A percentile compares a stretch with the other conserved stretches of the same genome.
phyloP scores from a whole-genome alignment of 768 basidiomycete species.

The Collybia mongolica region DNA sequence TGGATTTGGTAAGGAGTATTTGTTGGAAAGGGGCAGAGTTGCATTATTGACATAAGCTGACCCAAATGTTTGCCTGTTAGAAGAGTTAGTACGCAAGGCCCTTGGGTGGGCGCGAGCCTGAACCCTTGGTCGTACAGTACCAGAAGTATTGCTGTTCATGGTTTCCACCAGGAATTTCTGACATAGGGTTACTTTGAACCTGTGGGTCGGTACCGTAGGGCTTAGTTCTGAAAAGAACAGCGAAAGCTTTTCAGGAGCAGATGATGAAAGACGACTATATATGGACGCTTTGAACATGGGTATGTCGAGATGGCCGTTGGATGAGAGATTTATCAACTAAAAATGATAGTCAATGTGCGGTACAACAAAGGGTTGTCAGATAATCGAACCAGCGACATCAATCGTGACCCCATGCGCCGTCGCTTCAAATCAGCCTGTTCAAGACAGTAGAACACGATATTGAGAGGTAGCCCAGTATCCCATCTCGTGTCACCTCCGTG shows the following conservation, averaged over 20 bases:
- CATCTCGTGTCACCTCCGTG: slow-evolving; percentile 47
- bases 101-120: slow-evolving; percentile 23
- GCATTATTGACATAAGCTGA: not conserved
- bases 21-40: slow-evolving; percentile 9
- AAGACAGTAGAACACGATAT: slow-evolving; percentile 40
- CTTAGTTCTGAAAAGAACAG: slow-evolving; percentile 35
- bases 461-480: slow-evolving; percentile 51
- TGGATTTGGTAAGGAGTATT: slow-evolving; percentile 13
- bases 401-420: slow-evolving; percentile 30
- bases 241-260: slow-evolving; percentile 23
- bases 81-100: slow-evolving; percentile 11
- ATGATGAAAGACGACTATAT: slow-evolving; percentile 27
- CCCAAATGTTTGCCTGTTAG: not conserved
- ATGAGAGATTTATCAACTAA: slow-evolving; percentile 38
- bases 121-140: slow-evolving; percentile 14
- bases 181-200: slow-evolving; percentile 44
- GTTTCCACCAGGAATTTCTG: slow-evolving; percentile 24
- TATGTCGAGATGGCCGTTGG: slow-evolving; percentile 33
- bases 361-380: slow-evolving; percentile 6
- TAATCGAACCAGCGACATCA: slow-evolving; percentile 28
- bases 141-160: not conserved
- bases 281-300: slow-evolving; percentile 36
- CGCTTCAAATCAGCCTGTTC: slow-evolving; percentile 26
- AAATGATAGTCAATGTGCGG: slow-evolving; percentile 1
- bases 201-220: slow-evolving; percentile 30